phyloP scores from a whole-genome alignment of 2,329 filamentous ascomycete genomes.

The Madurella mycetomatis region DNA sequence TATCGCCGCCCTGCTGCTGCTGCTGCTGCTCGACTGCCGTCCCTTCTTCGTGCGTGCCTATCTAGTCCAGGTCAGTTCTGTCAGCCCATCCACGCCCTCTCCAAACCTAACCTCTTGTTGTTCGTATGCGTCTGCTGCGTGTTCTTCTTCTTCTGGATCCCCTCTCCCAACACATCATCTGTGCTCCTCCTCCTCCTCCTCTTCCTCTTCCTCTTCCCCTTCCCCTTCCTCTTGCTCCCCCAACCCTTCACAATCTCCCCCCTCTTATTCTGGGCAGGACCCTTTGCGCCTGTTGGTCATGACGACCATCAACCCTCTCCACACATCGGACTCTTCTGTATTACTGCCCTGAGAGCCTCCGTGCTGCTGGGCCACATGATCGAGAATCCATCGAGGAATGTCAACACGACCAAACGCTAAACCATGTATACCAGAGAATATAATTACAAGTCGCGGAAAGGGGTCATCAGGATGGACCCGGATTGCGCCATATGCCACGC shows the following conservation, averaged over 20 bases:
- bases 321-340: conserved; percentile 28
- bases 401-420: conserved; percentile 29
- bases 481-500: conserved; percentile 64
- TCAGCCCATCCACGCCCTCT: conserved; percentile 18
- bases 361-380: conserved; percentile 22
- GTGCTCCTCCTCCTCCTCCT: background rate
- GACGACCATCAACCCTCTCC: conserved; percentile 34
- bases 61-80: conserved; percentile 21
- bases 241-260: conserved; percentile 8
- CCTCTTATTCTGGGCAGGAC: conserved; percentile 26
- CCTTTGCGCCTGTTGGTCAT: conserved; percentile 25
- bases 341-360: conserved; percentile 26
- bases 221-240: conserved; percentile 18
- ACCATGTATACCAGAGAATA: conserved; percentile 48
- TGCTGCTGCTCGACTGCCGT: conserved; percentile 4
- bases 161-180: conserved; percentile 7
- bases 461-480: conserved; percentile 60
- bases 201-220: background rate
- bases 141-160: conserved; percentile 22
- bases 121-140: conserved; percentile 15
- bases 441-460: conserved; percentile 41
- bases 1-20: conserved; percentile 16
- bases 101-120: conserved; percentile 12
- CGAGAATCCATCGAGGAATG: conserved; percentile 13
- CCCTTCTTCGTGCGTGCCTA: conserved; percentile 9